Base-by-base conservation (phyloP, 345 rosid species). In the Cardiospermum halicacabum region DNA sequence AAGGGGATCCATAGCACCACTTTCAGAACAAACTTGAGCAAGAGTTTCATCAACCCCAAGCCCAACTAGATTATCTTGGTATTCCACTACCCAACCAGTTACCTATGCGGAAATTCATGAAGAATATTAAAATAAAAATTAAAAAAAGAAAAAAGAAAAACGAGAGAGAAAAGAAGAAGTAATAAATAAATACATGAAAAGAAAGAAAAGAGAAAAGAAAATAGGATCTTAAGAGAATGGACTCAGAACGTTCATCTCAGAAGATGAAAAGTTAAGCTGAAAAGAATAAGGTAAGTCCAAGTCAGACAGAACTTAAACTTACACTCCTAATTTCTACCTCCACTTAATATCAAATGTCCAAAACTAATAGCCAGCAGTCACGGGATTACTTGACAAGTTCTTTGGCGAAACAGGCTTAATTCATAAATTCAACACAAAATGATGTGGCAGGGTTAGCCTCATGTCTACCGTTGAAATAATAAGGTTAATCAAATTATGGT, bases 11-110 rank as follows among this genome's bases (percentile, higher is more conserved):
- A 87, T 84, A 58, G 99, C 82, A 69, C 99, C 99, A 81, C 99
- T 91, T 76, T 95, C 99, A 2, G 99, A 95, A 79, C 97, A 91
- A 74, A 95, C 97, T 89, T 95, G 97, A 64, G 99, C 99, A 55
- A 95, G 88, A 57, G 96, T 77, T 74, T 95, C 99, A 74, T 95
- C 99, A 82, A 95, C 97, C 65, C 99, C 99, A 72, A 95, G 99
- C 53, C 85, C 99, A 68, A 95, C 83, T 69, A 91, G 68, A 80
- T 81, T 95, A 55, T 95, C 99, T 87, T 95, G 99, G 81, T 89
- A 94, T 69, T 91, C 96, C 75, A 94, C 97, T 13, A 94, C 97
- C 99, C 99, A 94, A 59, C 99, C 92, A 71, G 99, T 94, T 21
- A 94, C 97, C 99, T 94, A 75, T 42, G 66, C 57, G 69, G 32